Percentiles rank a stretch among this genome's conserved stretches.
phyloP scores from a whole-genome alignment of 306 rosid species.

The Gastrolobium bilobum region DNA sequence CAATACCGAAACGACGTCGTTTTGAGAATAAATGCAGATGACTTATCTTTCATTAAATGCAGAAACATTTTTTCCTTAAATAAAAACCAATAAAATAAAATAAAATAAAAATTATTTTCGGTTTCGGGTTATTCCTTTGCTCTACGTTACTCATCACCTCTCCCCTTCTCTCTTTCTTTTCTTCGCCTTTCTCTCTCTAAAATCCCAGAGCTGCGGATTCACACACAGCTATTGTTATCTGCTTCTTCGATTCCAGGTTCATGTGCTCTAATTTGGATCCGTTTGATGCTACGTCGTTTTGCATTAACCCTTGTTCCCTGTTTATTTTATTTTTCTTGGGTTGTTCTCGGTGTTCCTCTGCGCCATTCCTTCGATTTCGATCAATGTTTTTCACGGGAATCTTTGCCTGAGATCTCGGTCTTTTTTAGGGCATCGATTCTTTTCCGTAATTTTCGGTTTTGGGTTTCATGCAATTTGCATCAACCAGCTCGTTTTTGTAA shows the following conservation, averaged over 20 bases:
- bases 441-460: slow-evolving; percentile 30
- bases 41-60: no score
- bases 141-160: slow-evolving; percentile 56
- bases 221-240: slow-evolving; percentile 49
- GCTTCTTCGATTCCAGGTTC: slow-evolving; percentile 76
- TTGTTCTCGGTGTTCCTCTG: slow-evolving; percentile 13
- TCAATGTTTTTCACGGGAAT: slow-evolving; percentile 56
- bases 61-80: not conserved
- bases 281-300: slow-evolving; percentile 38
- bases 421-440: slow-evolving; percentile 26
- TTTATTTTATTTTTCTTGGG: not conserved
- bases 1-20: no score
- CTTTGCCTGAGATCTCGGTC: slow-evolving; percentile 61
- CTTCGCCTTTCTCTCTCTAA: slow-evolving; percentile 63
- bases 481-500: slow-evolving; percentile 32
- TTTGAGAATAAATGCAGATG: no score
- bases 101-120: slow-evolving; percentile 46
- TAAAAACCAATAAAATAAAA: slow-evolving; percentile 27
- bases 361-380: slow-evolving; percentile 60
- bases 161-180: slow-evolving; percentile 35
- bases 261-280: slow-evolving; percentile 70
- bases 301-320: not conserved
- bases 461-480: slow-evolving; percentile 51
- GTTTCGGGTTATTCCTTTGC: slow-evolving; percentile 65
- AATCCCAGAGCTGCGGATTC: slow-evolving; percentile 71